Evolutionary conservation across 176 grass and related monocot genomes (phyloP), one percentile per base, ranked within the genome.

Genomic region (Ampelocalamus luodianensis): DNA sequence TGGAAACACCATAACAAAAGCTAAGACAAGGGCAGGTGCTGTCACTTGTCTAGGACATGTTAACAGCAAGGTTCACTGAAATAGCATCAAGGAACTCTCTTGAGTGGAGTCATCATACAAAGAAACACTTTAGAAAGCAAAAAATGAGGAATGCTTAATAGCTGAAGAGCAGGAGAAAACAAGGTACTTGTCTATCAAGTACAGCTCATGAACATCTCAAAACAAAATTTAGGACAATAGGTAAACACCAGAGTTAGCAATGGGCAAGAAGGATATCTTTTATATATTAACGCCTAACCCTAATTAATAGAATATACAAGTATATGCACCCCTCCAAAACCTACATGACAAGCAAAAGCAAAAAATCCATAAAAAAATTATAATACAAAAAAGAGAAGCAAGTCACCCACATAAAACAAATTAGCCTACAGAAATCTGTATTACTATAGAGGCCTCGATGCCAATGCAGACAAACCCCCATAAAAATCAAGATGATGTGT

Each of bases 191-290:
- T 43, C 38, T 49, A 46, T 76, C 39, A 75, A 63, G 23, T 72
- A 80, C 18, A 10, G 32, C 45, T 37, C 27, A 86, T 53, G 64
- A 76, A 68, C 32, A 76, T 87, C 26, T 75, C 61, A 59, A 46
- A 32, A 20, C 17, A 40, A 78, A 45, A 54, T 27, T 40, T 39
- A 71, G 16, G 14, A 43, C 22, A 62, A 34, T 6, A 62, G 3
- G 27, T 76, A 58, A 82, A 60, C 24, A 77, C 13, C 34, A 42
- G 60, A 29, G 16, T 63, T 80, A 43, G 34, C 15, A 38, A 59
- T 27, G 22, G 61, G 46, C 13, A 49, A 49, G 46, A 49, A 49
- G 13, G 46, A 49, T 49, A 14, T 49, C 13, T 49, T 49, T 49
- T 49, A 49, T 49, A 15, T 49, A 49, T 49, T 49, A 49, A 49